Percentiles rank a stretch among this genome's conserved stretches.
Conservation (phyloP, 495 filamentous ascomycete genomes). For the Aspergillus ostianus region DNA sequence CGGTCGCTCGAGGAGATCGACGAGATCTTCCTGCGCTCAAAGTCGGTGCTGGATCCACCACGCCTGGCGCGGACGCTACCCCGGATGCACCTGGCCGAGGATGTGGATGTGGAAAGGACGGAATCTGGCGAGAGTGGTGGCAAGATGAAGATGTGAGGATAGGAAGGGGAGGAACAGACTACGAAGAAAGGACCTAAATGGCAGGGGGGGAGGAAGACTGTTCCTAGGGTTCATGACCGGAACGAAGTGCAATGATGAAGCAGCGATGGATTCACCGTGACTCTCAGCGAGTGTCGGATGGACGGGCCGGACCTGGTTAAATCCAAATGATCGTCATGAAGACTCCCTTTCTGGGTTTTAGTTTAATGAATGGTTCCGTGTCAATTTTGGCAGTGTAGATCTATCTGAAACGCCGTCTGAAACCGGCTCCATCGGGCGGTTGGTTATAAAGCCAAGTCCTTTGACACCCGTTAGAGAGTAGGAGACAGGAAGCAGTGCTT, state of each 20-base stretch:
- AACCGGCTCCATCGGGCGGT: not conserved
- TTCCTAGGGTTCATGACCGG: not conserved
- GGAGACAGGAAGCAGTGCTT: not conserved
- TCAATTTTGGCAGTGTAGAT: constrained; percentile 1
- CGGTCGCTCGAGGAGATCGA: constrained; percentile 77
- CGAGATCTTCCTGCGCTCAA: constrained; percentile 55
- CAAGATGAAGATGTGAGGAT: constrained; percentile 5
- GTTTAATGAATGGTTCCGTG: constrained; percentile 3
- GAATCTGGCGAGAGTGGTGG: constrained; percentile 6
- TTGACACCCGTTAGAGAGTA: not conserved
- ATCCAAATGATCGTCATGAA: constrained; percentile 6
- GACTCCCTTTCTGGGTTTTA: not conserved
- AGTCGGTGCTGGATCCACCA: constrained; percentile 31
- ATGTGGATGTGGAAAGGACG: constrained; percentile 10
- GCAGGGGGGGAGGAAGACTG: not conserved
- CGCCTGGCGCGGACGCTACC: constrained; percentile 30
- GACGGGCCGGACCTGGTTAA: constrained; percentile 2
- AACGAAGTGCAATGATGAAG: not conserved
- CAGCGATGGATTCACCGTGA: not conserved
- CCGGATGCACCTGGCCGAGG: constrained; percentile 19
- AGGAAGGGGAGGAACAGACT: not conserved
- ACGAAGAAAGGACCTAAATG: not conserved
- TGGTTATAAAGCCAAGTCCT: not conserved
- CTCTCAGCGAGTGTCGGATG: not conserved
- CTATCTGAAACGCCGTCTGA: constrained; percentile 3